Base-by-base conservation (phyloP, 1,284 basidiomycete genomes). In the Ustilago loliicola region DNA sequence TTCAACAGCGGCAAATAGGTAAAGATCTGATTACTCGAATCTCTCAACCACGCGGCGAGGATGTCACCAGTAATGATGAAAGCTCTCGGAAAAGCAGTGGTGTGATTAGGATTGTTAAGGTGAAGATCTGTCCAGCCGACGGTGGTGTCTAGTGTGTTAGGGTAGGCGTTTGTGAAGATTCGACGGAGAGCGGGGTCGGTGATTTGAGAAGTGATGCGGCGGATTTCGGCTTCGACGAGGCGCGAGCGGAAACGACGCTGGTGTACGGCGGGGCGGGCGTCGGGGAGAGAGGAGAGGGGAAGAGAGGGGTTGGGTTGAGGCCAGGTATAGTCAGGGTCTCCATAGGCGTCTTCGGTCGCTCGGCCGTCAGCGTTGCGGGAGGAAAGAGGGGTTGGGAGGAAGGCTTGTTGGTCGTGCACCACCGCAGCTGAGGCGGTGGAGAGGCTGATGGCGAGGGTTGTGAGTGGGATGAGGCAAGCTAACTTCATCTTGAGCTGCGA, bases 41-140 rank as follows among this genome's bases (percentile, higher is more conserved):
- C 79, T 25, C 80, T 56, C 40, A 82, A 27, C 79, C 79, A 82
- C 2, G 66, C 69, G 8, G 79, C 73, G 3, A 67, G 40, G 52
- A 81, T 80, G 63, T 82, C 79, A 11, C 80, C 80, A 3, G 80
- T 78, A 57, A 81, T 76, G 42, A 81, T 55, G 34, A 80, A 82
- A 3, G 79, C 66, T 17, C 77, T 21, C 2, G 79, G 79, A 51
- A 80, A 80, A 15, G 75, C 72, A 25, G 72, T 65, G 32, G 59
- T 8, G 5, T 55, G 47, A 27, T 76, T 72, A 0, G 69, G 68
- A 36, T 71, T 62, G 51, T 71, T 23, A 38, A 72, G 69, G 45
- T 80, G 67, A 13, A 72, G 55, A 67, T 81, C 79, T 0, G 66
- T 72, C 80, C 77, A 82, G 23, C 45, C 72, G 10, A 82, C 70